Conservation (phyloP, 306 rosid genomes). For the Pterocarpus santalinus region DNA sequence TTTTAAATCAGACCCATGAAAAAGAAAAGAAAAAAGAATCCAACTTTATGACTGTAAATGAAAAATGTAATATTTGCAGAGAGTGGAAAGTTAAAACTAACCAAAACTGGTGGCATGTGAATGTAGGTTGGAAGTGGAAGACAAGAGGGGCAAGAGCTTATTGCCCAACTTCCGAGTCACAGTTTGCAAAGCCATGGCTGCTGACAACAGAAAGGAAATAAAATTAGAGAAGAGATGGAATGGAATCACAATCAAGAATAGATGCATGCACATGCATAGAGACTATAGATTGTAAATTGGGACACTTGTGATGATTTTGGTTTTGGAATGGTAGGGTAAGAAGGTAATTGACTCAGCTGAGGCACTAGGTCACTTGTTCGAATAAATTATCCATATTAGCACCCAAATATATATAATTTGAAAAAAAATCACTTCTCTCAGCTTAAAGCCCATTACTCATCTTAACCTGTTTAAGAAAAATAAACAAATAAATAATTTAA, state of each 20-base stretch:
- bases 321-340: not conserved
- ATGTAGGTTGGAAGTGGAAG: conserved; percentile 63
- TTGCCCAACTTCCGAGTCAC: conserved; percentile 62
- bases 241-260: not conserved
- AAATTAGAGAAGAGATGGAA: not conserved
- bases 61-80: not conserved
- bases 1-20: not conserved
- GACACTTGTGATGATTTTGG: not conserved
- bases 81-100: conserved; percentile 48
- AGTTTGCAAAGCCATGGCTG: conserved; percentile 74
- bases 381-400: too few relatives aligned
- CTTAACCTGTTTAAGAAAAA: too few relatives aligned
- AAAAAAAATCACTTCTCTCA: too few relatives aligned
- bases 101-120: conserved; percentile 99
- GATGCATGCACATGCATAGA: not conserved
- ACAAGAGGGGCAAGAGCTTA: conserved; percentile 60
- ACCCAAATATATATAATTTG: too few relatives aligned
- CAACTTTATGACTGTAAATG: not conserved
- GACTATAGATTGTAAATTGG: not conserved
- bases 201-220: not conserved
- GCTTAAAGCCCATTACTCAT: too few relatives aligned
- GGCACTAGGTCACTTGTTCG: too few relatives aligned
- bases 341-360: too few relatives aligned
- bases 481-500: too few relatives aligned
- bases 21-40: not conserved